Evolutionary conservation across 768 basidiomycete species (phyloP).

Genomic region (Psilocybe cubensis): DNA sequence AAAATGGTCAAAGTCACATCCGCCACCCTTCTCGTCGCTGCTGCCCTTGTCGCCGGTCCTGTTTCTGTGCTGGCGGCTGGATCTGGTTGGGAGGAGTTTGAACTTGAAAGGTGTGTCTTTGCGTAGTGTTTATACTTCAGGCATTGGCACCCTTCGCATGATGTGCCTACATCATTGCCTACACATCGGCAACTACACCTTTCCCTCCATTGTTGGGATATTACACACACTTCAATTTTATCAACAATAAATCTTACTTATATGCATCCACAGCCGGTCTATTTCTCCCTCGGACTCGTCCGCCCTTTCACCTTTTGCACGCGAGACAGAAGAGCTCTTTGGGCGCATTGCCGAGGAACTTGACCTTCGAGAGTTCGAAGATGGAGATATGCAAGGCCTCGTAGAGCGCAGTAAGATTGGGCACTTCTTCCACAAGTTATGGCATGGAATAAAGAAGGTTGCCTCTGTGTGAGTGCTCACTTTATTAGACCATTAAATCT

Average conservation of each 20-base stretch:
- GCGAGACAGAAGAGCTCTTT: conserved; percentile 19
- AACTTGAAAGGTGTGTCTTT: conserved; percentile 13
- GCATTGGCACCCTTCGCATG: neutral
- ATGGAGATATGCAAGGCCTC: neutral
- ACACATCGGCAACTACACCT: neutral
- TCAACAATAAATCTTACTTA: neutral
- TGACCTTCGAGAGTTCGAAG: conserved; percentile 12
- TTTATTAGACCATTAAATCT: neutral
- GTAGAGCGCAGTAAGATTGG: conserved; percentile 5
- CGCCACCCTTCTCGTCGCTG: conserved; percentile 11
- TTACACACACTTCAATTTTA: too few species aligned
- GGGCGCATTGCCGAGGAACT: conserved; percentile 17
- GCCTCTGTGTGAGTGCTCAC: conserved; percentile 6
- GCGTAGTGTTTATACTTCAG: neutral
- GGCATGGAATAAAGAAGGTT: conserved; percentile 10
- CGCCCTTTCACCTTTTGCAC: conserved; percentile 5
- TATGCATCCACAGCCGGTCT: conserved; percentile 5
- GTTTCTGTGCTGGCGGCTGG: conserved; percentile 14
- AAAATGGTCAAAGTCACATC: conserved; percentile 21
- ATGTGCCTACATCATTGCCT: neutral
- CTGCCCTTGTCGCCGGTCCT: conserved; percentile 17
- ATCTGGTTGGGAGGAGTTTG: conserved; percentile 14
- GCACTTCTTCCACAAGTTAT: conserved; percentile 6
- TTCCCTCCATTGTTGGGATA: too few species aligned
- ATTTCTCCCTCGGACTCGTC: conserved; percentile 8